A percentile compares a stretch with the other conserved stretches of the same genome.
Conservation (phyloP, 257 asterid genomes). For the Ballota nigra region DNA sequence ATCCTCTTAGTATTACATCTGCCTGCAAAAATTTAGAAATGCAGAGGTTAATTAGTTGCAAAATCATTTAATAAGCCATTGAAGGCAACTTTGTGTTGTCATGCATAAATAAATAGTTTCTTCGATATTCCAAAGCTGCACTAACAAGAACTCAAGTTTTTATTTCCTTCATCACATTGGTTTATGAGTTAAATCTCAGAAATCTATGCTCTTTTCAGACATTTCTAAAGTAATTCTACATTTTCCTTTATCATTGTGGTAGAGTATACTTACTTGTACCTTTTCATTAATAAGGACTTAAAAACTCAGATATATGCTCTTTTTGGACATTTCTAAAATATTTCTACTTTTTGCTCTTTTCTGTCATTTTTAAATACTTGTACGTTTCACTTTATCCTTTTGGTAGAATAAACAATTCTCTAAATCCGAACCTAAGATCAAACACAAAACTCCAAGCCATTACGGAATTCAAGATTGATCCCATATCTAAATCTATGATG, state of each 20-base stretch:
- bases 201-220: background rate
- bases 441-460: background rate
- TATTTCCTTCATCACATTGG: background rate
- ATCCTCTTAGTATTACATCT: slow-evolving; percentile 57
- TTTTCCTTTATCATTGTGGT: background rate
- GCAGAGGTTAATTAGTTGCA: too few relatives aligned
- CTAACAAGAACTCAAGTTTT: background rate
- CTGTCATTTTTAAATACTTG: background rate
- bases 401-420: background rate
- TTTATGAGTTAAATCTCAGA: background rate
- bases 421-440: background rate
- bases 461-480: background rate
- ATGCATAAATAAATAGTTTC: background rate
- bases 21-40: slow-evolving; percentile 36
- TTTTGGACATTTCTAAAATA: background rate
- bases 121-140: background rate
- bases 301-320: background rate
- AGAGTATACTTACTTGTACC: background rate
- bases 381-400: background rate
- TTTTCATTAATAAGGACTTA: background rate
- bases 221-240: background rate
- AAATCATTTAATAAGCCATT: background rate
- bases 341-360: background rate
- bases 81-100: background rate
- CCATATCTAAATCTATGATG: background rate